Evolutionary conservation across 192 early-diverging fungal species (phyloP).

Genomic region (Backusella parvicylindrica): DNA sequence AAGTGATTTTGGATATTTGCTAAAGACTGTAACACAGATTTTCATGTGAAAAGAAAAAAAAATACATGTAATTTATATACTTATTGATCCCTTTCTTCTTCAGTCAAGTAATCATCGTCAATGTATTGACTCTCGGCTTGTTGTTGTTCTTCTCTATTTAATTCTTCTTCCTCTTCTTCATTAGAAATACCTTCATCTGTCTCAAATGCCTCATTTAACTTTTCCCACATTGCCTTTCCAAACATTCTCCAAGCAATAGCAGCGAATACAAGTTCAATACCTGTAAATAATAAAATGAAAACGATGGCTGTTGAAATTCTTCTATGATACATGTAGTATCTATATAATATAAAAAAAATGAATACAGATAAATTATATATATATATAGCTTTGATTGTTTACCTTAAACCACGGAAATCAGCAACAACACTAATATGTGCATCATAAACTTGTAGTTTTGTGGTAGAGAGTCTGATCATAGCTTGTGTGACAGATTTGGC

Average conservation of each 20-base stretch:
- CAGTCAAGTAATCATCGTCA: background rate
- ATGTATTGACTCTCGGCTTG: background rate
- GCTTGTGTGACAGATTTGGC: slow-evolving; percentile 43
- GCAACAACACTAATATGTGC: slow-evolving; percentile 49
- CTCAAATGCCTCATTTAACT: slow-evolving; percentile 4
- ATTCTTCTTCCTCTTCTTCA: background rate
- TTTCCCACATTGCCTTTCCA: slow-evolving; percentile 21
- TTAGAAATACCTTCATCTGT: background rate
- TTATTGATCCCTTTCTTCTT: background rate
- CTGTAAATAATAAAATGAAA: slow-evolving; percentile 43
- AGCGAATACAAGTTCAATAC: slow-evolving; percentile 46
- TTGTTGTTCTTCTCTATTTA: background rate
- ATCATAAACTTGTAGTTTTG: slow-evolving; percentile 44
- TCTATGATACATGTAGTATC: slow-evolving; percentile 55
- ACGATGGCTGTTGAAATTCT: slow-evolving; percentile 40
- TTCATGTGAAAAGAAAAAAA: background rate
- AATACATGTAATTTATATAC: background rate
- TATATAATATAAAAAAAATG: background rate
- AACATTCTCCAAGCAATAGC: slow-evolving; percentile 45
- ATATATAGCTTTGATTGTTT: background rate
- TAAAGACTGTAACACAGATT: background rate
- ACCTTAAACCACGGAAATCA: slow-evolving; percentile 57
- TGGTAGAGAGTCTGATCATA: slow-evolving; percentile 38
- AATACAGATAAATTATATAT: background rate
- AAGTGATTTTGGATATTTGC: background rate